Base-by-base conservation (phyloP, 2,329 filamentous ascomycete species). In the Tolypocladium endophyticum region DNA sequence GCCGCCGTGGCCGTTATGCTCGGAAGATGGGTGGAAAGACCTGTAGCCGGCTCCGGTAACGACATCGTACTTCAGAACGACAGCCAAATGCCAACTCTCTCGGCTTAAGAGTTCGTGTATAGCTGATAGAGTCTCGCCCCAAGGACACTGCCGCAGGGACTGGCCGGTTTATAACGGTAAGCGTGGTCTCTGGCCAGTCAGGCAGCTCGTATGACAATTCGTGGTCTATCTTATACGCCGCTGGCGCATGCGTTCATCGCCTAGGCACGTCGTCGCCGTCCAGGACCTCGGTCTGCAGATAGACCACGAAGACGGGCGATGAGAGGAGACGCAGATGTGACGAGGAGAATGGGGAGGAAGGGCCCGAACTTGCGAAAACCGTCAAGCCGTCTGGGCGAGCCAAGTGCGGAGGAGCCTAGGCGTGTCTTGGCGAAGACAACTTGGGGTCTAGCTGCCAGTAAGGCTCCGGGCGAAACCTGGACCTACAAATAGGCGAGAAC, bases 41-140 rank as follows among this genome's bases (percentile, higher is more conserved):
- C 52, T 35, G 55, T 54, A 35, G 47, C 45, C 3, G 59, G 55
- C 55, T 45, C 45, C 16, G 59, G 59, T 30, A 58, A 47, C 36
- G 63, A 62, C 63, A 63, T 63, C 18, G 55, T 59, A 41, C n/a
- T 25, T 39, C 30, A 33, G 30, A 39, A 55, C 38, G 54, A 56
- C 35, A 47, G 55, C 39, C 25, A 57, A 54, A 50, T 35, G 20
- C 20, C 47, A n/a, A n/a, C 3, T 0, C 9, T 20, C 30, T 11
- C 30, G 2, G 55, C 52, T 30, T 55, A 35, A 35, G 30, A 3
- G 20, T 35, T n/a, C 14, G 35, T 12, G 35, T 36, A 36, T 9
- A 3, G 9, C 4, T 36, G 35, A 35, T 39, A 38, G 39, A 35
- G 25, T 28, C 23, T 20, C 23, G 18, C 16, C 18, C 50, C 3